These are phyloP conservation scores for Zhuliangozyma parablackwelliae DNA, from an alignment of 1,139 yeast genomes.

Conservation along the genomic window DNA sequence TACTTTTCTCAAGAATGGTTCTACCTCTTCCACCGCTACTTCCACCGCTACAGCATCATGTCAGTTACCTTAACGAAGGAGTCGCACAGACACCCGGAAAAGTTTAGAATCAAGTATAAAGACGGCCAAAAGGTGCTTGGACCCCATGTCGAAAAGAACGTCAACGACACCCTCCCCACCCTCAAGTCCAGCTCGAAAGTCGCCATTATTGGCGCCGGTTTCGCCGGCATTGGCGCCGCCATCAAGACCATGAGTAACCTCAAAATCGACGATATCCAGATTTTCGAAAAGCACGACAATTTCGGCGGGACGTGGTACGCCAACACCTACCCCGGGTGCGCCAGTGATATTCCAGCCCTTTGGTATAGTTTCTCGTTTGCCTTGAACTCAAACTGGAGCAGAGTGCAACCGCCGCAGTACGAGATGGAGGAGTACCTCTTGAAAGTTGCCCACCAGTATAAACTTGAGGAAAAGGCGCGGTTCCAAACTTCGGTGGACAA, in stretches of 20 bases:
- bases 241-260: slow-evolving; percentile 26
- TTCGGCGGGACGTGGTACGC: slow-evolving; percentile 58
- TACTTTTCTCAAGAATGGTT: too few species aligned
- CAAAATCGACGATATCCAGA: slow-evolving; percentile 29
- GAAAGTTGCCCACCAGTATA: slow-evolving; percentile 32
- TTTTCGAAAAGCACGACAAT: slow-evolving; percentile 42
- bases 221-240: slow-evolving; percentile 39
- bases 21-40: too few species aligned
- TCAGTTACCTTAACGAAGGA: slow-evolving; percentile 25
- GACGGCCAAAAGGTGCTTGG: slow-evolving; percentile 28
- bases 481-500: slow-evolving; percentile 27
- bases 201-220: slow-evolving; percentile 47
- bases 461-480: slow-evolving; percentile 24
- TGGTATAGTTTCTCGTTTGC: slow-evolving; percentile 44
- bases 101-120: slow-evolving; percentile 25
- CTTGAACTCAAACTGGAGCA: slow-evolving; percentile 41
- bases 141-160: slow-evolving; percentile 9
- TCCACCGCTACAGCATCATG: slow-evolving; percentile 11
- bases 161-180: slow-evolving; percentile 17
- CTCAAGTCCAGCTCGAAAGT: slow-evolving; percentile 24
- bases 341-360: slow-evolving; percentile 47
- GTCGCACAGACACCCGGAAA: slow-evolving; percentile 31
- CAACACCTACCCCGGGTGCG: slow-evolving; percentile 53
- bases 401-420: slow-evolving; percentile 43
- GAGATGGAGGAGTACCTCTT: slow-evolving; percentile 47